Evolutionary conservation across 2,329 filamentous ascomycete genomes (phyloP), one percentile per base, ranked within the genome.

Genomic region (Colletotrichum echinochloae): DNA sequence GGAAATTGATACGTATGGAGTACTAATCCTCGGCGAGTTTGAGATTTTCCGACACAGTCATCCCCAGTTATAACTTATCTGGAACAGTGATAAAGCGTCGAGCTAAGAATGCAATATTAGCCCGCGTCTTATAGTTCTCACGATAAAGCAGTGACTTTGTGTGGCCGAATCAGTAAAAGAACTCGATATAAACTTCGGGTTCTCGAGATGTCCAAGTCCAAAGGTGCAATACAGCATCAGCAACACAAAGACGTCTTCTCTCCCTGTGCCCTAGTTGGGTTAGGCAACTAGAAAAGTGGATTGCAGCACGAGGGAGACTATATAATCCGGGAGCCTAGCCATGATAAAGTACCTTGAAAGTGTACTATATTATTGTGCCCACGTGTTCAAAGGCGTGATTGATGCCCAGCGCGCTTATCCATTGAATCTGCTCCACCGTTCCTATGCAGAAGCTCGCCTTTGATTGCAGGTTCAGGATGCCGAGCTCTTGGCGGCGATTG

Each of bases 141-240:
- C n/a, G n/a, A n/a, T 23, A 9, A 12, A 23, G 9, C 44, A 11
- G 20, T 46, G 9, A 8, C 8, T n/a, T n/a, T 46, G 9, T 46
- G 20, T 12, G 8, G 1, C 5, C 5, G 9, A 12, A 3, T 46
- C 12, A 11, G 4, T 1, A n/a, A 1, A 46, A 23, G 4, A 46
- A 12, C 1, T n/a, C 5, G 0, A 12, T n/a, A 2, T 5, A 9
- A 46, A 23, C 1, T 5, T 23, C 8, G 9, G 2, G 7, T 4
- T 46, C 4, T n/a, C 12, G 44, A 7, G 20, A 12, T 23, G 20
- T 12, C 18, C 5, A 23, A 23, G 20, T n/a, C 20, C 9, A 8
- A 23, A 46, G 41, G 20, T n/a, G 41, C 8, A n/a, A n/a, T n/a
- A n/a, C n/a, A n/a, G n/a, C n/a, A n/a, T n/a, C n/a, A n/a, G n/a